Evolutionary conservation across 257 asterid species (phyloP).

Genomic region (Ballota nigra): DNA sequence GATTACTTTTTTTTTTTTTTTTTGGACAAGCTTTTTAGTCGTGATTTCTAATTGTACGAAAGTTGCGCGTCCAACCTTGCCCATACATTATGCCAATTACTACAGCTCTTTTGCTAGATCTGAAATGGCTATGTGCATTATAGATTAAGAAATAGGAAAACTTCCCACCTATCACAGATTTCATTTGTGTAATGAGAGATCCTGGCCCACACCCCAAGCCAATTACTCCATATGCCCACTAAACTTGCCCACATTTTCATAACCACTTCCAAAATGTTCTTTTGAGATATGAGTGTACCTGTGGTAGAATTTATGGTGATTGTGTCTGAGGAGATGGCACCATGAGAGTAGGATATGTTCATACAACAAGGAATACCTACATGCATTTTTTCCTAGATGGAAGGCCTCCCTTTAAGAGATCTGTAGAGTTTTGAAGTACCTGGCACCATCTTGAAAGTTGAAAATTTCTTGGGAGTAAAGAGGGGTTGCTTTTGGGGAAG

Average conservation of each 20-base stretch:
- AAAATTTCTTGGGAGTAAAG: conserved; percentile 34
- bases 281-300: conserved; percentile 20
- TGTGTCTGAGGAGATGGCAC: conserved; percentile 31
- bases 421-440: conserved; percentile 31
- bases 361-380: conserved; percentile 20
- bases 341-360: conserved; percentile 21
- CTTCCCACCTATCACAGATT: conserved; percentile 28
- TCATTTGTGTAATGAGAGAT: conserved; percentile 47
- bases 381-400: conserved; percentile 22
- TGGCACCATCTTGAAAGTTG: conserved; percentile 26
- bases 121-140: neutral
- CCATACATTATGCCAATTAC: too few species aligned
- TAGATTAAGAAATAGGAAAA: conserved; percentile 56
- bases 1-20: too few species aligned
- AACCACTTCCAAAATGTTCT: conserved; percentile 41
- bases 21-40: too few species aligned
- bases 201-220: conserved; percentile 39
- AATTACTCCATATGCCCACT: conserved; percentile 38
- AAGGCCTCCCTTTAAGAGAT: conserved; percentile 23
- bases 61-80: too few species aligned
- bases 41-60: too few species aligned
- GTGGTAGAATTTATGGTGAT: conserved; percentile 31
- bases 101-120: conserved; percentile 36
- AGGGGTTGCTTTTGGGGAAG: conserved; percentile 27
- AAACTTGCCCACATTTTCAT: conserved; percentile 18